Evolutionary conservation across 148 eudicot species (phyloP), one percentile per base, ranked within the genome.

Genomic region (Camellia lanceoleosa): DNA sequence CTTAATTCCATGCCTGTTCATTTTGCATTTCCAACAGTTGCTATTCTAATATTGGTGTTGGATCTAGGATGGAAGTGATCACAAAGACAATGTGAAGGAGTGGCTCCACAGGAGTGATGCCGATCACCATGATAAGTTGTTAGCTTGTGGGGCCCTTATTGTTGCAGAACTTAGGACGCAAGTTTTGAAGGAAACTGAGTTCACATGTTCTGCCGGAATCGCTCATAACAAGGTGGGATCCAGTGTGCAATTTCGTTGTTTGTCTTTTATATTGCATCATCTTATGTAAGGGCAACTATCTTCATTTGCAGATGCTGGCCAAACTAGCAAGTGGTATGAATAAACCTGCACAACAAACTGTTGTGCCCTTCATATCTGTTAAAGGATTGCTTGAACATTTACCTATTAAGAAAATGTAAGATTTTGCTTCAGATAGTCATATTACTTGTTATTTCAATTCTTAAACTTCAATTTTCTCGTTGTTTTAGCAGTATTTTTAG

Each of bases 261-360:
- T 51, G 3, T 75, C 60, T 62, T 73, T 51, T 19, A 42, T 55
- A 16, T 9, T 46, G 59, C 20, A 58, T 81, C 68, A 41, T 23
- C 71, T 73, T 68, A 13, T 56, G 61, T 13, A 30, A 60, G 70
- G n/a, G 30, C 14, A 19, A 55, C 46, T 52, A 76, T 54, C 43
- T 56, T 79, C 49, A 41, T 78, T 67, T 70, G 71, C 89, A 95
- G 94, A 93, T 95, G 97, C 89, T 95, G 81, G 98, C 97, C 8
- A 93, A 95, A 85, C 87, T 93, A 78, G 94, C 91, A 47, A 95
- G 98, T 87, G 97, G 97, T 73, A 93, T 95, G 92, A 90, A 95
- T 87, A 95, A 95, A 86, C 98, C 98, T 82, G 98, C 96, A 73
- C 97, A 95, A 72, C 98, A 95, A 87, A 95, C 98, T 77, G 82